phyloP scores from a whole-genome alignment of 495 filamentous ascomycete species.

The Aspergillus indologenus region DNA sequence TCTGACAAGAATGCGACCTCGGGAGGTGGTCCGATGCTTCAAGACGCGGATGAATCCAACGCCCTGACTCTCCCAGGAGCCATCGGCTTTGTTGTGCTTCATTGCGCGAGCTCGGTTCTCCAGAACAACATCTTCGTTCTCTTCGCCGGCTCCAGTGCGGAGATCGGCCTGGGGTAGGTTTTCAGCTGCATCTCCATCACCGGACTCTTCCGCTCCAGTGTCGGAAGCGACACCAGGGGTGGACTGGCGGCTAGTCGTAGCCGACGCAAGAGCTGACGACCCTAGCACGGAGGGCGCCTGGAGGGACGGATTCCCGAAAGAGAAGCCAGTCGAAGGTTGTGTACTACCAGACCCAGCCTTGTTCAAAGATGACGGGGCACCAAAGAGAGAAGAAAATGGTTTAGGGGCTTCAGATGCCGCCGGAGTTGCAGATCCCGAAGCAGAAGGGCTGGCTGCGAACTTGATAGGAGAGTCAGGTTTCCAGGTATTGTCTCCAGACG shows the following conservation, averaged over 20 bases:
- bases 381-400: constrained; percentile 45
- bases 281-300: constrained; percentile 29
- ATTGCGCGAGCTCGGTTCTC: constrained; percentile 62
- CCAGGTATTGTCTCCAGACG: constrained; percentile 50
- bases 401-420: constrained; percentile 29
- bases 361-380: constrained; percentile 27
- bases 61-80: constrained; percentile 57
- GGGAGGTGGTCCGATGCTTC: constrained; percentile 60
- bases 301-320: constrained; percentile 37
- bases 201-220: constrained; percentile 59
- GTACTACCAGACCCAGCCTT: constrained; percentile 25
- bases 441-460: constrained; percentile 31
- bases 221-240: constrained; percentile 54
- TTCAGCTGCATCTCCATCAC: constrained; percentile 51
- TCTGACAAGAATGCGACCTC: constrained; percentile 62
- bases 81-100: constrained; percentile 43
- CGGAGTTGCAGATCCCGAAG: constrained; percentile 28
- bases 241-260: constrained; percentile 28
- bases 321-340: constrained; percentile 33
- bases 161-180: constrained; percentile 56
- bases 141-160: constrained; percentile 62
- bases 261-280: constrained; percentile 33
- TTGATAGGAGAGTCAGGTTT: constrained; percentile 49
- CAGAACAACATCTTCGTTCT: constrained; percentile 62
- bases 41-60: constrained; percentile 64